Percentiles rank a stretch among this genome's conserved stretches.
Conservation (phyloP, 352 stramenopile genomes). For the Phytophthora macrochlamydospora region DNA sequence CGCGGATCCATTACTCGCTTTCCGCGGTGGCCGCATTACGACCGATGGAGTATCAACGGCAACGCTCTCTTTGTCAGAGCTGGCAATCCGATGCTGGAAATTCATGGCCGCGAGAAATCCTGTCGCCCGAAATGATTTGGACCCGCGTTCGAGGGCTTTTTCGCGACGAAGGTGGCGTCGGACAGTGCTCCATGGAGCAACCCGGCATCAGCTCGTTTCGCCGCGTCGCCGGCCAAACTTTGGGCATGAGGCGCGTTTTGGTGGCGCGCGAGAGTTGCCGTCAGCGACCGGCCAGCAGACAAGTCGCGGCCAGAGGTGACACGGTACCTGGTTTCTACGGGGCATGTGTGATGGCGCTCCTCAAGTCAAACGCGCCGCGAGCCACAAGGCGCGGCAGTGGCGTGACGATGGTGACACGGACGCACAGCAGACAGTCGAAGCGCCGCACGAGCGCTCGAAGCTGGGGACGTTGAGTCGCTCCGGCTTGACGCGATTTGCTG, state of each 20-base stretch:
- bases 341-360: slow-evolving; percentile 30
- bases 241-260: slow-evolving; percentile 13
- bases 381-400: slow-evolving; percentile 5
- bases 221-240: slow-evolving; percentile 7
- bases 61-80: no score
- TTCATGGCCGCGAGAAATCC: no score
- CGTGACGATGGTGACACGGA: background rate
- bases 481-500: slow-evolving; percentile 6
- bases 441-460: background rate
- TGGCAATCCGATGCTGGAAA: no score
- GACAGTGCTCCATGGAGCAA: background rate
- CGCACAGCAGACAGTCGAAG: background rate
- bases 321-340: slow-evolving; percentile 22
- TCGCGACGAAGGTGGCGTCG: background rate
- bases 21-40: background rate
- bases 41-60: no score
- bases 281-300: slow-evolving; percentile 18
- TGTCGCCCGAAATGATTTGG: no score
- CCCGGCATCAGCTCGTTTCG: slow-evolving; percentile 4
- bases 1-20: slow-evolving; percentile 9
- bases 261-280: slow-evolving; percentile 13
- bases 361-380: slow-evolving; percentile 7
- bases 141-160: background rate
- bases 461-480: slow-evolving; percentile 21
- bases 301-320: slow-evolving; percentile 12